Evolutionary conservation across 306 rosid genomes (phyloP).

Genomic region (Vigna reflexopilosa): DNA sequence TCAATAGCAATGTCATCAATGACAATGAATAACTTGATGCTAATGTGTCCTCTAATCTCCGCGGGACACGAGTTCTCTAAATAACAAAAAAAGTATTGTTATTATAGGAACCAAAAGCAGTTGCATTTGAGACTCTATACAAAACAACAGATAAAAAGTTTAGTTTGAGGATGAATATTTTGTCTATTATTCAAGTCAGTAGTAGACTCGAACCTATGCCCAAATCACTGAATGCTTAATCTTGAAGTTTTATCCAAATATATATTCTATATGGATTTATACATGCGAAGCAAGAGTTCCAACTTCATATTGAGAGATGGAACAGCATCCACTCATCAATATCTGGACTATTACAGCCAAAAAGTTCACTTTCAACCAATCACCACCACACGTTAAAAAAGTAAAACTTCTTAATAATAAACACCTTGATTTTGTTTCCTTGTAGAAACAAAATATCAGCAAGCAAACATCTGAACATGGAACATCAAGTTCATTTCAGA

Average conservation of each 20-base stretch:
- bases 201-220: background rate
- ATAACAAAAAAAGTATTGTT: background rate
- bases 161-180: conserved; percentile 1
- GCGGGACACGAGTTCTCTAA: background rate
- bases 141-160: conserved; percentile 6
- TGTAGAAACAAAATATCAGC: background rate
- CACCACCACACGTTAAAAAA: background rate
- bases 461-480: conserved; percentile 13
- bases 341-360: background rate
- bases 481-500: conserved; percentile 6
- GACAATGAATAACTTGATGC: conserved; percentile 28
- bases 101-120: background rate
- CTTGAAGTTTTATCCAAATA: background rate
- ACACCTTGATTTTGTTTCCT: background rate
- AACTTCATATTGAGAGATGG: conserved; percentile 23
- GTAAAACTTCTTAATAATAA: background rate
- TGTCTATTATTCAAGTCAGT: background rate
- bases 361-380: background rate
- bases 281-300: conserved; percentile 16
- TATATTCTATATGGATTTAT: conserved; percentile 17
- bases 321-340: conserved; percentile 11
- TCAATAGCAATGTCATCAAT: conserved; percentile 38
- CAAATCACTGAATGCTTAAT: background rate
- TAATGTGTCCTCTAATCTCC: background rate
- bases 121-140: background rate